Percentiles rank a stretch among this genome's conserved stretches.
phyloP scores from a whole-genome alignment of 768 basidiomycete genomes.

The Atractiella rhizophila region DNA sequence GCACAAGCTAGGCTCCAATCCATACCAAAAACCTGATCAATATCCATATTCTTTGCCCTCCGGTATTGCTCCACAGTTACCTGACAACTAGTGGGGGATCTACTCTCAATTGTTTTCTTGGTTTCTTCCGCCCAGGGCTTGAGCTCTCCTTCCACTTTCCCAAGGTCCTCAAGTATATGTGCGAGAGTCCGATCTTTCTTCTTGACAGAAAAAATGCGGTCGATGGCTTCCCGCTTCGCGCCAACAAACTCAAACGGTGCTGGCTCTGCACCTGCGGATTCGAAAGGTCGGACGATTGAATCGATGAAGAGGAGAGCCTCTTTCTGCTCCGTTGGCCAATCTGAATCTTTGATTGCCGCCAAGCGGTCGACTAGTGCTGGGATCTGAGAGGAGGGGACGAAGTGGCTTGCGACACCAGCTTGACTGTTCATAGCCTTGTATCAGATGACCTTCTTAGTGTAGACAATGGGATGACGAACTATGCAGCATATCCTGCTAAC shows the following conservation, averaged over 20 bases:
- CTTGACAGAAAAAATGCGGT: slow-evolving; percentile 45
- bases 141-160: slow-evolving; percentile 23
- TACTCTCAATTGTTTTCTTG: slow-evolving; percentile 33
- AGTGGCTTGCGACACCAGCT: slow-evolving; percentile 83
- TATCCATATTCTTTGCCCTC: slow-evolving; percentile 36
- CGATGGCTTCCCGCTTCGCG: slow-evolving; percentile 45
- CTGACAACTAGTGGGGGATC: slow-evolving; percentile 68
- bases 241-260: slow-evolving; percentile 26
- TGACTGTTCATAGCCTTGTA: slow-evolving; percentile 48
- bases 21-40: slow-evolving; percentile 49
- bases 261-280: slow-evolving; percentile 15
- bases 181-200: slow-evolving; percentile 45
- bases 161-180: slow-evolving; percentile 28
- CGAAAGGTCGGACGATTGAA: too few relatives aligned
- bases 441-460: neutral
- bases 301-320: too few relatives aligned
- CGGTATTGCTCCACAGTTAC: slow-evolving; percentile 62
- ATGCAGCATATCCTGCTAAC: slow-evolving; percentile 53
- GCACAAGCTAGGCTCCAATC: slow-evolving; percentile 72
- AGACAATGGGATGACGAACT: slow-evolving; percentile 26
- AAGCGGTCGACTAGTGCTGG: slow-evolving; percentile 45
- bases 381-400: slow-evolving; percentile 48
- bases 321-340: too few relatives aligned
- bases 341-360: slow-evolving; percentile 22
- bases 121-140: slow-evolving; percentile 46